phyloP scores from a whole-genome alignment of 768 basidiomycete species.

The Psilocybe cubensis region DNA sequence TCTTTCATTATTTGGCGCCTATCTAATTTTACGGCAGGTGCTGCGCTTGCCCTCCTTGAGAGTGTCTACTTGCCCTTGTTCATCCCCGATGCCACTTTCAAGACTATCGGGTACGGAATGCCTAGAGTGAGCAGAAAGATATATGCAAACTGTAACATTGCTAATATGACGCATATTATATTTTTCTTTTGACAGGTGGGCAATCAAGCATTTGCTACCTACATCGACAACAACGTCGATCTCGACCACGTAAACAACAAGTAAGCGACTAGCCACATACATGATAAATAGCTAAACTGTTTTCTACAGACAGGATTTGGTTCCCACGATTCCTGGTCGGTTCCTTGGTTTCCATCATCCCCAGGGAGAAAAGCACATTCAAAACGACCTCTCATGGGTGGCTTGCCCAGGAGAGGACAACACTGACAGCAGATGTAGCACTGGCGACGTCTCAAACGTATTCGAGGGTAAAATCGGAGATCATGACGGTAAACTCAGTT shows the following conservation, averaged over 20 bases:
- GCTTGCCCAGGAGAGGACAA: constrained; percentile 70
- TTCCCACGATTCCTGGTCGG: constrained; percentile 43
- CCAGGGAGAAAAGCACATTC: constrained; percentile 42
- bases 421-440: constrained; percentile 48
- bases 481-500: constrained; percentile 47
- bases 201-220: constrained; percentile 59
- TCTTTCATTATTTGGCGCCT: not conserved
- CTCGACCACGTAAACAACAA: constrained; percentile 62
- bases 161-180: not conserved
- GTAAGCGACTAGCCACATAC: constrained; percentile 3
- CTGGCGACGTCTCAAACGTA: constrained; percentile 56
- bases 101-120: constrained; percentile 44
- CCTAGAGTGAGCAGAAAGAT: constrained; percentile 35
- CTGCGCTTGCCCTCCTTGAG: constrained; percentile 47
- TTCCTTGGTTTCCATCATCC: constrained; percentile 51
- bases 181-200: constrained; percentile 29
- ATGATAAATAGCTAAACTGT: not conserved
- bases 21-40: constrained; percentile 27
- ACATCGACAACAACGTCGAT: constrained; percentile 48
- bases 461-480: constrained; percentile 43
- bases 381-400: constrained; percentile 47
- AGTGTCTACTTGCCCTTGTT: constrained; percentile 57
- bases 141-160: constrained; percentile 9
- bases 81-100: constrained; percentile 42
- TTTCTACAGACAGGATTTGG: constrained; percentile 34